Base-by-base conservation (phyloP, 352 stramenopile genomes). In the Phytopythium vexans region DNA sequence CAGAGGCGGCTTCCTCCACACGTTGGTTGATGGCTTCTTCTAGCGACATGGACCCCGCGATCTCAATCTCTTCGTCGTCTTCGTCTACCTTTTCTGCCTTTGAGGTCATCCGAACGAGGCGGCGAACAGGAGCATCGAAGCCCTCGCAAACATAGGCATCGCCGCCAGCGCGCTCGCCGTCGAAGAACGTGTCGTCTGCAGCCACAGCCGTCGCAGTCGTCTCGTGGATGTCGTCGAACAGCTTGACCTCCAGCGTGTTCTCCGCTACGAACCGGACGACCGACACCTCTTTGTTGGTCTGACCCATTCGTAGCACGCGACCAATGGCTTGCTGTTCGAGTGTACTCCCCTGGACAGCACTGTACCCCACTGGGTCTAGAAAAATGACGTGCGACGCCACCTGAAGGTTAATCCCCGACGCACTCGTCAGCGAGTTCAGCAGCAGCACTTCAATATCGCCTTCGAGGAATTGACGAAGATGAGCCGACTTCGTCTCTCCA, bases 341-440 rank as follows among this genome's bases (percentile, higher is more conserved):
- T 12, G 83, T 78, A 35, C 73, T 86, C 34, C 79, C 86, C 48
- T 95, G 82, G n/a, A 71, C 73, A 2, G 79, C 68, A 42, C 70
- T 89, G 41, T 67, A 80, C 8, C 86, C 82, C 8, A 89, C 77
- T 1, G 82, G 81, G 42, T 95, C 86, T 6, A 95, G 47, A 55
- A 95, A 87, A 40, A 94, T 77, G 21, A 94, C 77, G 39, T 93
- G 85, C 6, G 81, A 90, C 12, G 86, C 86, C 43, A 88, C 73
- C 51, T 94, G 83, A 38, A 95, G 59, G 46, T 95, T 95, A 63
- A 90, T 92, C 6, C 83, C 86, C 21, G 80, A 91, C 12, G 86
- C 83, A 50, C 83, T 94, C 38, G 76, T 89, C 36, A 90, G 72
- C 46, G 83, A 84, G 51, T 92, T 88, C 38, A 94, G 68, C 38